Conservation (phyloP, 2,329 filamentous ascomycete species). For the Akanthomyces dipterigenus region DNA sequence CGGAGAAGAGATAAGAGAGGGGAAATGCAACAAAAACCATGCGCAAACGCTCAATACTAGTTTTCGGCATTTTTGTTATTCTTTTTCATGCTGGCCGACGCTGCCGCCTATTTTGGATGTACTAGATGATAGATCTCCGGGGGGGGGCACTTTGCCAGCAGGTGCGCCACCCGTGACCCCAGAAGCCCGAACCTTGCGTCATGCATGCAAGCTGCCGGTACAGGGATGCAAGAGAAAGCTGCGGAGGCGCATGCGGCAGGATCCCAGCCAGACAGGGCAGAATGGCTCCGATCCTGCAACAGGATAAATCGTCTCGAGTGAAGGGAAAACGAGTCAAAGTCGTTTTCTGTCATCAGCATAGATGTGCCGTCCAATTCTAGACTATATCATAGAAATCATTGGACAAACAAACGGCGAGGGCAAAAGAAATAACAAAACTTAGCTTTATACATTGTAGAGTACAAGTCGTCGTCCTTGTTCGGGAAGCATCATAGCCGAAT, state of each 20-base stretch:
- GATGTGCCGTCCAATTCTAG: too few species aligned
- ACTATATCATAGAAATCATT: too few species aligned
- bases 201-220: conserved; percentile 2
- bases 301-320: not conserved
- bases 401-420: too few species aligned
- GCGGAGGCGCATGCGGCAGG: not conserved
- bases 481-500: not conserved
- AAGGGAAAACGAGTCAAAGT: not conserved
- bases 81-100: not conserved
- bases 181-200: not conserved
- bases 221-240: not conserved
- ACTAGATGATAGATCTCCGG: not conserved
- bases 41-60: not conserved
- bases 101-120: not conserved
- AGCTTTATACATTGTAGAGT: too few species aligned
- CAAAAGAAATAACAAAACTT: too few species aligned
- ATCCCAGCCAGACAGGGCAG: not conserved
- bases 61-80: not conserved
- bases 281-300: not conserved
- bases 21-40: not conserved
- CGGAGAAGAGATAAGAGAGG: not conserved
- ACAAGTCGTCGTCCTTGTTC: too few species aligned
- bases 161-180: conserved; percentile 3
- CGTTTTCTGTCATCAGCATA: not conserved
- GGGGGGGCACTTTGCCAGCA: not conserved